These are phyloP conservation scores for Mycena vitilis DNA, from an alignment of 768 basidiomycete species.

Conservation along the genomic window DNA sequence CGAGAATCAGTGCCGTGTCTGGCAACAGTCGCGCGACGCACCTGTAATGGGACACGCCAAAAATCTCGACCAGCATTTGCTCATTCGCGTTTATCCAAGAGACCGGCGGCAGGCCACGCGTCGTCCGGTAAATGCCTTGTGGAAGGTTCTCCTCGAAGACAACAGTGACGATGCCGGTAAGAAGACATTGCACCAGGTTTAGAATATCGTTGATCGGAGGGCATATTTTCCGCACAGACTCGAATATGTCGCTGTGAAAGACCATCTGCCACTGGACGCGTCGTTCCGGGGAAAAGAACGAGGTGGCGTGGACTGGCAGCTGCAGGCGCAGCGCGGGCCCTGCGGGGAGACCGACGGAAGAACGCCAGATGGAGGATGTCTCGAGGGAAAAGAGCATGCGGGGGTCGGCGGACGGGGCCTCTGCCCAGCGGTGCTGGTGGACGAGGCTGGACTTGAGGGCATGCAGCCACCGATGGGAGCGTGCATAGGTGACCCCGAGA, in stretches of 20 bases:
- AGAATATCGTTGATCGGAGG: conserved; percentile 78
- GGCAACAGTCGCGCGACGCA: background rate
- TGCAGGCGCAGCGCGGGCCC: conserved; percentile 79
- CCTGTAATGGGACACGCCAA: conserved; percentile 78
- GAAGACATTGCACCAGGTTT: conserved; percentile 75
- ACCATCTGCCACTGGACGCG: conserved; percentile 93
- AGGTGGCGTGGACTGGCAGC: conserved; percentile 82
- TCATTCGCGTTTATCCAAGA: conserved; percentile 83
- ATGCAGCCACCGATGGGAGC: conserved; percentile 82
- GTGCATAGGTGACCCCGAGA: conserved; percentile 82
- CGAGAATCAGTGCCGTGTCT: background rate
- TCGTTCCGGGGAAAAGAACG: conserved; percentile 88
- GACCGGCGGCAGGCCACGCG: conserved; percentile 80
- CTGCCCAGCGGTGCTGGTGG: conserved; percentile 77
- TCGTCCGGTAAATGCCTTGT: conserved; percentile 77
- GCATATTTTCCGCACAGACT: conserved; percentile 74
- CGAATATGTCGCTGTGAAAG: conserved; percentile 83
- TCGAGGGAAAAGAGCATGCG: conserved; percentile 86
- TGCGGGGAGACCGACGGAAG: conserved; percentile 78
- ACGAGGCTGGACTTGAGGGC: conserved; percentile 72
- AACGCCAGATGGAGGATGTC: conserved; percentile 82
- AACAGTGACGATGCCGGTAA: conserved; percentile 78
- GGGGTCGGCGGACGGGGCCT: conserved; percentile 65
- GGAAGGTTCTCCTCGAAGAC: conserved; percentile 82
- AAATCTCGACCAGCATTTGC: conserved; percentile 73